These are phyloP conservation scores for Oxyria digyna DNA, from an alignment of 148 eudicot species.

Conservation along the genomic window DNA sequence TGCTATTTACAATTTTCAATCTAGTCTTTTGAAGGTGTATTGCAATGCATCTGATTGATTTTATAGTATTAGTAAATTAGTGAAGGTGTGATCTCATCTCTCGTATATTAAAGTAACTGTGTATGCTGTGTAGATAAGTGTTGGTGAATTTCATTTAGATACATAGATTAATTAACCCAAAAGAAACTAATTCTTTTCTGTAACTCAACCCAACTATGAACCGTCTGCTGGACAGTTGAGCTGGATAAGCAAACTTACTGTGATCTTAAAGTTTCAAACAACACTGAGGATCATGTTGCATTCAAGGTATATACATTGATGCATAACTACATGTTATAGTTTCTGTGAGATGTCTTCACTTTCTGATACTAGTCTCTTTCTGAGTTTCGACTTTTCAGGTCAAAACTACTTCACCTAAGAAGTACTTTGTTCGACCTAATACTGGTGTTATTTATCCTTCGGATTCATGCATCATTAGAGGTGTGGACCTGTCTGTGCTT, in stretches of 20 bases:
- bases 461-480: conserved; percentile 82
- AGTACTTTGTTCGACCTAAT: conserved; percentile 86
- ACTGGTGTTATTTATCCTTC: conserved; percentile 81
- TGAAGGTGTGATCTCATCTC: too few relatives aligned
- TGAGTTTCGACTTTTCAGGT: conserved; percentile 33
- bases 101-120: not conserved
- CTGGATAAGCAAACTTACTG: conserved; percentile 76
- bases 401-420: conserved; percentile 91
- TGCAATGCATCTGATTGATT: not conserved
- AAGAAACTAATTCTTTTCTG: not conserved
- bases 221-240: conserved; percentile 42
- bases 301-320: conserved; percentile 55
- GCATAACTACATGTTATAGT: not conserved
- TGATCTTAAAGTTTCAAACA: conserved; percentile 76
- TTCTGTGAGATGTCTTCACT: not conserved
- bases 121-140: not conserved
- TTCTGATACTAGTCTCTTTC: conserved; percentile 2
- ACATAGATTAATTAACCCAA: not conserved
- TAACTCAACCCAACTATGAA: not conserved
- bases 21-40: not conserved
- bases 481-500: conserved; percentile 18
- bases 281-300: conserved; percentile 71
- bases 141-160: not conserved
- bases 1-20: not conserved
- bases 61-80: too few relatives aligned